These are phyloP conservation scores for Lasiodiplodia hormozganensis DNA, from an alignment of 2,329 filamentous ascomycete species.

Conservation along the genomic window DNA sequence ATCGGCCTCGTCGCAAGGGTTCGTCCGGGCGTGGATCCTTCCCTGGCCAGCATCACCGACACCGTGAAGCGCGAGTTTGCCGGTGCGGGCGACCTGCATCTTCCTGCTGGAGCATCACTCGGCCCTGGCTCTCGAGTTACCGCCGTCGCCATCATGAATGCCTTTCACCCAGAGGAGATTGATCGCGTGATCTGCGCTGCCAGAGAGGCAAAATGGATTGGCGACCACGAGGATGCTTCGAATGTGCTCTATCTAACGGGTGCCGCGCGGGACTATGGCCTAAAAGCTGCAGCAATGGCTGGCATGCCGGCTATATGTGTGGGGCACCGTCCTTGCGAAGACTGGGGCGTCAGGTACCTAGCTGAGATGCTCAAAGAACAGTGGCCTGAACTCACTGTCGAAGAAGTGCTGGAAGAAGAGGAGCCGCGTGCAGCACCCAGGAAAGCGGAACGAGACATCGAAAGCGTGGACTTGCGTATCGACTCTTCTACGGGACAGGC, in stretches of 20 bases:
- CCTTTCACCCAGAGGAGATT: conserved; percentile 47
- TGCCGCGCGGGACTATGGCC: conserved; percentile 42
- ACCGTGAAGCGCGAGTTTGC: conserved; percentile 40
- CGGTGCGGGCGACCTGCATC: conserved; percentile 32
- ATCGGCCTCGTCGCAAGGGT: conserved; percentile 46
- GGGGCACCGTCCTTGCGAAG: conserved; percentile 47
- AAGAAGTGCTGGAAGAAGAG: conserved; percentile 48
- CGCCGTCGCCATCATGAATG: conserved; percentile 49
- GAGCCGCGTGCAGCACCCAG: background rate
- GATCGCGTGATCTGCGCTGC: conserved; percentile 42
- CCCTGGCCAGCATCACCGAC: conserved; percentile 21
- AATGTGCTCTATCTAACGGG: conserved; percentile 49
- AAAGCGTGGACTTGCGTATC: background rate
- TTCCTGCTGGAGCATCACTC: conserved; percentile 17
- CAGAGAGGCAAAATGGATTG: conserved; percentile 37
- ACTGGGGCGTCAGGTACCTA: conserved; percentile 49
- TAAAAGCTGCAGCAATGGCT: conserved; percentile 41
- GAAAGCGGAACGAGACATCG: background rate
- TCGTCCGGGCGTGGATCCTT: background rate
- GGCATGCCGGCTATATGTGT: conserved; percentile 48
- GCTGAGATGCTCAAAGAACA: conserved; percentile 37
- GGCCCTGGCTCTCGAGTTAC: conserved; percentile 27
- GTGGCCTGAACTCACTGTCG: conserved; percentile 42
- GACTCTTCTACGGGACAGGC: conserved; percentile 32
- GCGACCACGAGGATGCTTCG: conserved; percentile 34